Evolutionary conservation across 2,329 filamentous ascomycete genomes (phyloP), one percentile per base, ranked within the genome.

Genomic region (Diaporthe vexans): DNA sequence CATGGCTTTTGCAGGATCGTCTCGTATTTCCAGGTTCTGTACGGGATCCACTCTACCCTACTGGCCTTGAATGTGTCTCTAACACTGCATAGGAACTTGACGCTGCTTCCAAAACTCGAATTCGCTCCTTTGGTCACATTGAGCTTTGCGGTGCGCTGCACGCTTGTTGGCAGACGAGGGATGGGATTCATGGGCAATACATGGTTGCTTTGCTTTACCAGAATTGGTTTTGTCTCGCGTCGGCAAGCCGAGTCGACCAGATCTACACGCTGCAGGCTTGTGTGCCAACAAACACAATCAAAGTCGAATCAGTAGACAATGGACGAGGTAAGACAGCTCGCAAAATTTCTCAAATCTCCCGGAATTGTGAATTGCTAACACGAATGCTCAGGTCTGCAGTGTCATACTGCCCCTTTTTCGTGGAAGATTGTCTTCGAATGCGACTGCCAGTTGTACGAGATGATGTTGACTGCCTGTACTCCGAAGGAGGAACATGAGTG

Each of bases 371-470:
- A 19, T 46, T 56, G 24, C 58, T 72, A 24, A 72, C 43, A 43
- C 37, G 19, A 59, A 19, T 33, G 6, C 51, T 26, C 75, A 97
- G 95, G 95, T 0, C 82, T 98, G 10, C 95, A 96, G 86, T 98
- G 95, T 79, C 93, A 97, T 76, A 94, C 94, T 4, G 94, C 94
- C 0, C 92, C 94, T 0, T 94, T 94, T 81, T 97, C 95, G 1
- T 98, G 95, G 96, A 99, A 98, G 81, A 80, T 98, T 15, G 88
- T 94, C 3, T 98, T 98, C 79, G 92, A 97, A 81, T 90, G 91
- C 77, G 88, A 93, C 73, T 90, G 93, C 77, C 91, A 94, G 75
- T 86, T 96, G 71, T 96, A 94, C 81, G 96, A 98, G 82, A 84
- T 98, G 21, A 91, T 98, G 54, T 88, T 98, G 84, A 97, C 94